Conservation (phyloP, 2,329 filamentous ascomycete genomes). For the Lachnellula subtilissima region DNA sequence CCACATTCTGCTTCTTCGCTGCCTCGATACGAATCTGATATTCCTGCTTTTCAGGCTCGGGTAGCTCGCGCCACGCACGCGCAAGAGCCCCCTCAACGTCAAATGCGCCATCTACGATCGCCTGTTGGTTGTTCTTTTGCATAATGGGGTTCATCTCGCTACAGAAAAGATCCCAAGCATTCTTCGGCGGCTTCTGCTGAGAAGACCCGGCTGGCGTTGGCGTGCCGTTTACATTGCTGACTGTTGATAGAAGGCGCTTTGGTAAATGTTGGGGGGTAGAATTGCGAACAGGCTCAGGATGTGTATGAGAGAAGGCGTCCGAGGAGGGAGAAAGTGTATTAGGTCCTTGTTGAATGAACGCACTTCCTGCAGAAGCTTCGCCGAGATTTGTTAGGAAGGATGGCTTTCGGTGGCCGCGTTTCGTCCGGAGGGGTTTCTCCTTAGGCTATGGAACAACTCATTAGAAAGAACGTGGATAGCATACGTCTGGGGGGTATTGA, state of each 20-base stretch:
- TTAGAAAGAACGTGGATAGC: constrained; percentile 15
- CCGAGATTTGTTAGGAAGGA: constrained; percentile 37
- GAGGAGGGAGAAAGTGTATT: constrained; percentile 45
- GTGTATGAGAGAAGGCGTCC: constrained; percentile 49
- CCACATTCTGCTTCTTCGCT: constrained; percentile 25
- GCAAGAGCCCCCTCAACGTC: constrained; percentile 28
- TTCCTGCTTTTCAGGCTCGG: constrained; percentile 16
- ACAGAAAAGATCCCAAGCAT: constrained; percentile 29
- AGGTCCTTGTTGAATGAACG: constrained; percentile 45
- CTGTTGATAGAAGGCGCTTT: constrained; percentile 17
- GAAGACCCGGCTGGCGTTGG: background rate
- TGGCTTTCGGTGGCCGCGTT: constrained; percentile 64
- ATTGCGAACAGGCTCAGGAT: constrained; percentile 32
- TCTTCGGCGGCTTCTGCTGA: constrained; percentile 15
- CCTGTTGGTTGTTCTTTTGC: constrained; percentile 19
- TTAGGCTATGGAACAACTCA: constrained; percentile 52
- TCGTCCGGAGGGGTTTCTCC: constrained; percentile 71
- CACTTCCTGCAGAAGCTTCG: constrained; percentile 36
- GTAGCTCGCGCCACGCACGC: constrained; percentile 25
- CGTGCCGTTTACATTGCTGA: constrained; percentile 32
- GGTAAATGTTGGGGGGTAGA: constrained; percentile 27
- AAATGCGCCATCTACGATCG: constrained; percentile 22
- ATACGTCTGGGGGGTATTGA: constrained; percentile 38
- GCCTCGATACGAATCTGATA: constrained; percentile 26
- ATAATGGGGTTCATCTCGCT: constrained; percentile 24